Conservation (phyloP, 495 filamentous ascomycete genomes). For the Penicillium maclennaniae region DNA sequence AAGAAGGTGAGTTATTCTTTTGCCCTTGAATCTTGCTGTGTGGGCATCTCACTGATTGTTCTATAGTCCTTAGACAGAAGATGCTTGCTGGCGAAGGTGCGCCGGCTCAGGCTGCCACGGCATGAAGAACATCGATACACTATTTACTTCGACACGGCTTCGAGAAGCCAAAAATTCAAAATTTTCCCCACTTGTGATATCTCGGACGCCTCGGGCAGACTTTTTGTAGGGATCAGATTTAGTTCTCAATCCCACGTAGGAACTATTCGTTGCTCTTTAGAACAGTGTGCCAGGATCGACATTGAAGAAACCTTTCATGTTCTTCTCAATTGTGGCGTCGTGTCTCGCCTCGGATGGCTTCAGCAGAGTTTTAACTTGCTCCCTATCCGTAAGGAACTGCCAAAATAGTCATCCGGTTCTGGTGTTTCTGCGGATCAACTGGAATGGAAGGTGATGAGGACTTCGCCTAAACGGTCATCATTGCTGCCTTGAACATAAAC, state of each 20-base stretch:
- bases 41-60: conserved; percentile 13
- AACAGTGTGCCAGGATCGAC: conserved; percentile 36
- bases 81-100: conserved; percentile 39
- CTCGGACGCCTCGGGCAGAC: neutral
- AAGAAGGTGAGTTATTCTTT: conserved; percentile 64
- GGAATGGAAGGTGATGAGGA: conserved; percentile 45
- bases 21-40: neutral
- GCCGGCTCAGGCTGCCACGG: conserved; percentile 25
- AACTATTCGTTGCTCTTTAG: neutral
- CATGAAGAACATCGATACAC: conserved; percentile 20
- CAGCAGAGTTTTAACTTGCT: conserved; percentile 26
- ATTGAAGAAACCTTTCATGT: conserved; percentile 17
- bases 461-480: conserved; percentile 3
- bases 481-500: no score
- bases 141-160: neutral
- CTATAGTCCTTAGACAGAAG: conserved; percentile 45
- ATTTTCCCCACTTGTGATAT: neutral
- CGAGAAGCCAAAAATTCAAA: conserved; percentile 5
- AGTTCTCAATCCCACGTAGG: neutral
- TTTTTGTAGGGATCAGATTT: neutral
- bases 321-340: neutral
- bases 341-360: conserved; percentile 9
- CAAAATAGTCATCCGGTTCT: conserved; percentile 21
- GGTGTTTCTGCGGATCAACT: neutral
- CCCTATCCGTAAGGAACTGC: conserved; percentile 31